A percentile compares a stretch with the other conserved stretches of the same genome.
phyloP scores from a whole-genome alignment of 129 eudicot species.

The Chrysanthemum seticuspe region DNA sequence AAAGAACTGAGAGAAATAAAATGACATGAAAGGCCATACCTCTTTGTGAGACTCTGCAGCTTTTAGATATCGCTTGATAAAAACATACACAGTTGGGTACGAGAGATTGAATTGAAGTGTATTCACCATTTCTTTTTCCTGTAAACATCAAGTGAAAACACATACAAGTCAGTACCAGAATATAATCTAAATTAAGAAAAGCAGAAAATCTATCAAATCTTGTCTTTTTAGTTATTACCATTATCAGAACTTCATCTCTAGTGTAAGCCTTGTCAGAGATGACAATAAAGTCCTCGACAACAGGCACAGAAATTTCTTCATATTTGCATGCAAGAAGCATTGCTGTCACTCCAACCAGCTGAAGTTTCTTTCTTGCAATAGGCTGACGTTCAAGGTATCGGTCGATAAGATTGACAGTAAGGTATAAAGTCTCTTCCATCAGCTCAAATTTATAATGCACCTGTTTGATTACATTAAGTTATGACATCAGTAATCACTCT shows the following conservation, averaged over 20 bases:
- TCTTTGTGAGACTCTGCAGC: slow-evolving; percentile 65
- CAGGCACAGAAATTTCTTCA: slow-evolving; percentile 91
- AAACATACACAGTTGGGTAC: slow-evolving; percentile 84
- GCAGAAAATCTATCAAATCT: neutral
- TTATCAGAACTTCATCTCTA: slow-evolving; percentile 73
- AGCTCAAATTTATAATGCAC: slow-evolving; percentile 94
- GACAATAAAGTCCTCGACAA: slow-evolving; percentile 80
- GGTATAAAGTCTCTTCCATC: slow-evolving; percentile 91
- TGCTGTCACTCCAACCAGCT: slow-evolving; percentile 94
- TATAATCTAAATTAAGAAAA: neutral
- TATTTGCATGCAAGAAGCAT: slow-evolving; percentile 93
- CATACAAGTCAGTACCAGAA: neutral
- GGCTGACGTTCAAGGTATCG: slow-evolving; percentile 60
- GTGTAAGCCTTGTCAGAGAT: slow-evolving; percentile 84
- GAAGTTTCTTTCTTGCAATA: slow-evolving; percentile 71
- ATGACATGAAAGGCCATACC: slow-evolving; percentile 32
- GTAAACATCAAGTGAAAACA: slow-evolving; percentile 20
- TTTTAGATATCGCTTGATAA: slow-evolving; percentile 70
- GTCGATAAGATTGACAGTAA: slow-evolving; percentile 86
- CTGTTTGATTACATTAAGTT: slow-evolving; percentile 28
- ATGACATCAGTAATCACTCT: neutral
- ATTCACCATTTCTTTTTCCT: slow-evolving; percentile 82
- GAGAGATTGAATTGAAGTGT: slow-evolving; percentile 69
- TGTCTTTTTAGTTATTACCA: slow-evolving; percentile 42
- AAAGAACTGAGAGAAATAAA: neutral